Percentiles rank a stretch among this genome's conserved stretches.
phyloP scores from a whole-genome alignment of 2,329 filamentous ascomycete species.

The Paraphaeosphaeria minitans region DNA sequence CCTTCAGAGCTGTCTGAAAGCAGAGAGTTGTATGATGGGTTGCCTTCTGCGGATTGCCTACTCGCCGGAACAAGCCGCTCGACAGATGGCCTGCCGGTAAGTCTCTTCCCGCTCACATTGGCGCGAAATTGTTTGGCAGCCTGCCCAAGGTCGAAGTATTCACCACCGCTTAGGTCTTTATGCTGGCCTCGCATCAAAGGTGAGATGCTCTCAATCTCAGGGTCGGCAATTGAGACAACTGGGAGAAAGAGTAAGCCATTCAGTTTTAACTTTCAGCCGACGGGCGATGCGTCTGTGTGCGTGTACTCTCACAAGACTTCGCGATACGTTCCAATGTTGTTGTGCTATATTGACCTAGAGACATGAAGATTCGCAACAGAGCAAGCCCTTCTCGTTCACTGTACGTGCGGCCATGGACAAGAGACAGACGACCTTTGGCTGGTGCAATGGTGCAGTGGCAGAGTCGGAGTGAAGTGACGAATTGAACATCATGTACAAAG shows the following conservation, averaged over 20 bases:
- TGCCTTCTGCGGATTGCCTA: slow-evolving; percentile 31
- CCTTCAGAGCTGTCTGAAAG: slow-evolving; percentile 36
- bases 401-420: neutral
- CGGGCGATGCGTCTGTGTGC: neutral
- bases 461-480: neutral
- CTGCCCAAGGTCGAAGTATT: slow-evolving; percentile 49
- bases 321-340: neutral
- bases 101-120: slow-evolving; percentile 48
- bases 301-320: neutral
- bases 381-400: neutral
- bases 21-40: slow-evolving; percentile 37
- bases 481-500: neutral
- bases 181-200: slow-evolving; percentile 53
- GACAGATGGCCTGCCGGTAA: slow-evolving; percentile 50
- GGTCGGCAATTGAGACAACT: slow-evolving; percentile 55
- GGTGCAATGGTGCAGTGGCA: neutral
- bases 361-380: neutral
- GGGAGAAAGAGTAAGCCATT: slow-evolving; percentile 29
- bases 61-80: slow-evolving; percentile 34
- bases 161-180: slow-evolving; percentile 52
- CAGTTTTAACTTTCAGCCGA: slow-evolving; percentile 9
- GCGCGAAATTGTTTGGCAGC: slow-evolving; percentile 43
- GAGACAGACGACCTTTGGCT: neutral
- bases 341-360: neutral
- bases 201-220: slow-evolving; percentile 54